These are phyloP conservation scores for Ogataea ganodermae DNA, from an alignment of 805 yeast species.

Conservation along the genomic window DNA sequence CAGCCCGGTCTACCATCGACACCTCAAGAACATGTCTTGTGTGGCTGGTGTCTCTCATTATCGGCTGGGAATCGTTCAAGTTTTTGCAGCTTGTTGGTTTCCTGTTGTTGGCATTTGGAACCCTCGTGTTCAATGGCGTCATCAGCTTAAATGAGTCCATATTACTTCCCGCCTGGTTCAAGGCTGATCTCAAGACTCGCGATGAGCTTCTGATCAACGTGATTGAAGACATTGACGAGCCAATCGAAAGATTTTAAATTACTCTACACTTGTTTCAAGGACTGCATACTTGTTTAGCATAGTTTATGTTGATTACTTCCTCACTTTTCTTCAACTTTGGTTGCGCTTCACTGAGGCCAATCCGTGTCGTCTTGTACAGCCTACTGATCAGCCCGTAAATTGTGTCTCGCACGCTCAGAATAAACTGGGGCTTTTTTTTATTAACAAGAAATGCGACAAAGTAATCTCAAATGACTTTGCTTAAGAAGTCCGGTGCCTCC, in stretches of 20 bases:
- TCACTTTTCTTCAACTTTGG: not conserved
- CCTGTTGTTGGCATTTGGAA: conserved; percentile 63
- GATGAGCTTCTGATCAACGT: conserved; percentile 34
- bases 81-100: conserved; percentile 68
- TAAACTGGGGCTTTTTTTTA: not conserved
- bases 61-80: conserved; percentile 77
- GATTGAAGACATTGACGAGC: conserved; percentile 45
- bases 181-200: conserved; percentile 28
- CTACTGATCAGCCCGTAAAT: not conserved
- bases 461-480: conserved; percentile 7
- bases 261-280: not conserved
- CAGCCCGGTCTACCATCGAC: conserved; percentile 77
- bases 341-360: too few species aligned
- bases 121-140: conserved; percentile 72
- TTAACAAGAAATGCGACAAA: not conserved
- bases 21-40: conserved; percentile 74
- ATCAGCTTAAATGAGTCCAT: conserved; percentile 51
- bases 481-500: too few species aligned
- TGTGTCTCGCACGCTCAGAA: not conserved
- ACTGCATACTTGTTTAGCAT: not conserved
- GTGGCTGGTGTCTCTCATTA: conserved; percentile 65
- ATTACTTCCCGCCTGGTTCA: conserved; percentile 50
- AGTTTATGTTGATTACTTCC: not conserved
- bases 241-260: conserved; percentile 39
- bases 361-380: too few species aligned